Base-by-base conservation (phyloP, 2,329 filamentous ascomycete genomes). In the Mycosphaerella sp. region DNA sequence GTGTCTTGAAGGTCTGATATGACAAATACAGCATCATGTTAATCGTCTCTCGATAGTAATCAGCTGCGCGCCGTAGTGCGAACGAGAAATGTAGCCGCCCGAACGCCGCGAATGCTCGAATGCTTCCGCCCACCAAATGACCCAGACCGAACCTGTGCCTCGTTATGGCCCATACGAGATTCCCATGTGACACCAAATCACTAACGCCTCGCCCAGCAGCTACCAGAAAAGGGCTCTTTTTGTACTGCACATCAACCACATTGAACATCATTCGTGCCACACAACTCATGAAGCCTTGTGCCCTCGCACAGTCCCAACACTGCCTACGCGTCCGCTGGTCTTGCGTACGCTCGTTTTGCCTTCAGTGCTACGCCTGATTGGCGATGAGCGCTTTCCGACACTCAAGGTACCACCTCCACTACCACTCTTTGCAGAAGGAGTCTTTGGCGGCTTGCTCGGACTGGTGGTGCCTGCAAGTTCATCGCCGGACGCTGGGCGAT, bases 311-410 rank as follows among this genome's bases (percentile, higher is more conserved):
- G 54, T 55, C 17, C 56, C 58, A 21, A 73, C 64, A 58, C 73
- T 75, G 41, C 74, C 74, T 2, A 77, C 73, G 30, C 75, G 67
- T 30, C 75, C 75, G 52, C 74, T 77, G 13, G 73, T 75, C 66
- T 77, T 77, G 37, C 74, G 66, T 42, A 77, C 74, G 51, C 71
- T 72, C 37, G 65, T 71, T 66, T 75, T 75, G 65, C 67, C 68
- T 44, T 76, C 74, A 2, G 70, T 73, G 62, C 70, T 75, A 53
- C 73, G 68, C 47, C 74, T 67, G 12, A 64, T 56, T 10, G 74
- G 73, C 51, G 70, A 74, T 9, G 68, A 69, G 34, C 74, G 67
- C 64, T 76, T 76, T 55, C 70, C 65, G 13, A 76, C 66, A 56
- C 67, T 73, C 51, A 77, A 68, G 44, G 63, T 67, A 36, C 73